Evolutionary conservation across 768 basidiomycete species (phyloP), one percentile per base, ranked within the genome.

Genomic region (Coprinopsis marcescibilis): DNA sequence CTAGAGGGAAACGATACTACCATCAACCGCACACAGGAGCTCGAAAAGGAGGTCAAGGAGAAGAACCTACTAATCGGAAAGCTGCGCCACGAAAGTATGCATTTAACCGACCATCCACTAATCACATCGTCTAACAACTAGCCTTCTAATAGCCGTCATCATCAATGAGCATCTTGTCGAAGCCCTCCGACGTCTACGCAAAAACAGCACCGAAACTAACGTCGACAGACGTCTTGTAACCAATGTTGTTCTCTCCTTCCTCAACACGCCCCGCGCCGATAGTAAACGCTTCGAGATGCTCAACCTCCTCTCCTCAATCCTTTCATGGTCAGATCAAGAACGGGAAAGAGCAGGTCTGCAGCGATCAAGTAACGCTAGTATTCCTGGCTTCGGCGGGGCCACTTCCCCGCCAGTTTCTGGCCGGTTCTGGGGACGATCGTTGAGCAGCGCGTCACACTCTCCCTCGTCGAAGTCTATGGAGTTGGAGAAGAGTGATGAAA

Each of bases 151-250:
- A 95, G 95, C 87, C 42, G 92, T 99, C 12, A 95, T 97, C 49
- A 83, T 94, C 61, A 98, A 98, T 55, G 96, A 98, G 60, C 96
- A 99, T 58, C 73, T 99, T 10, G 96, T 93, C 57, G 95, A 98
- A 65, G 96, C 96, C 2, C 78, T 99, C n/a, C 89, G 95, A 11
- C 84, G 96, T 19, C 75, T 99, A 41, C 82, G 91, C 37, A 85
- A 84, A 53, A 89, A 83, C 49, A 83, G 89, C 0, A 78, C 88
- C 5, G 95, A 90, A 53, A 89, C 81, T 37, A 97, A 90, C 55
- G 95, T 99, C 21, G 95, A 99, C 63, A 72, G 89, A 42, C 83
- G 92, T 11, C 80, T 99, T 1, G 91, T 99, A 26, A 95, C 89
- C 27, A 99, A 99, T 60, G 83, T 98, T 47, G 71, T 99, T 13